These are phyloP conservation scores for Trichosporon sp. DNA, from an alignment of 1,284 basidiomycete genomes.

Conservation along the genomic window DNA sequence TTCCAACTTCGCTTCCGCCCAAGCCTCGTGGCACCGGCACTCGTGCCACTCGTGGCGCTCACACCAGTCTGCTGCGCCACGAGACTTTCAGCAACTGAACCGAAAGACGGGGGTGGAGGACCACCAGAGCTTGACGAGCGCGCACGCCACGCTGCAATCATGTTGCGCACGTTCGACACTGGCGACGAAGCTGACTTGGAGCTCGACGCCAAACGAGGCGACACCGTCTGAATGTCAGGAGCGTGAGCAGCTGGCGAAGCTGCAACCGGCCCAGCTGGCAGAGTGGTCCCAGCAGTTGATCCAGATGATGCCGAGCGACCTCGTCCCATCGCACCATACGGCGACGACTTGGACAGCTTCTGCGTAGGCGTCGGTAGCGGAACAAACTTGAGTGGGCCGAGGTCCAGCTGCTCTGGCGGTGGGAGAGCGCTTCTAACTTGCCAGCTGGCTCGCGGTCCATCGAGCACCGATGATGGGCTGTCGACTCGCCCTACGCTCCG, in stretches of 20 bases:
- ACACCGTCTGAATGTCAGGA: neutral
- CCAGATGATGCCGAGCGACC: neutral
- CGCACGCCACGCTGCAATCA: constrained; percentile 69
- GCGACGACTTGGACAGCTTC: neutral
- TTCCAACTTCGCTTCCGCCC: constrained; percentile 57
- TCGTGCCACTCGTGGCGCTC: constrained; percentile 26
- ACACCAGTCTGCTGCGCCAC: constrained; percentile 27
- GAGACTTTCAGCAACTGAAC: constrained; percentile 1
- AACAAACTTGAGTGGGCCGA: neutral
- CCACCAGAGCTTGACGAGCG: constrained; percentile 18
- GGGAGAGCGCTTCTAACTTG: neutral
- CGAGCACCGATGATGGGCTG: neutral
- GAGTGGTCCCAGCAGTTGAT: neutral
- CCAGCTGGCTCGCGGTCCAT: neutral
- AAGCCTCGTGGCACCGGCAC: constrained; percentile 52
- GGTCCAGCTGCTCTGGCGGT: neutral
- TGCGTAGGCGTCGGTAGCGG: neutral
- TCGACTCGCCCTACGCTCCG: neutral
- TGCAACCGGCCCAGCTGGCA: neutral
- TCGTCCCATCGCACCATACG: neutral
- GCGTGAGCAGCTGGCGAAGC: neutral
- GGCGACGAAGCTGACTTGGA: neutral
- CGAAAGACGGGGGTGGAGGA: neutral
- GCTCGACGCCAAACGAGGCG: constrained; percentile 21
- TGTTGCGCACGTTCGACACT: constrained; percentile 63